phyloP scores from a whole-genome alignment of 2,329 filamentous ascomycete genomes.

The Hypoxylon rubiginosum region DNA sequence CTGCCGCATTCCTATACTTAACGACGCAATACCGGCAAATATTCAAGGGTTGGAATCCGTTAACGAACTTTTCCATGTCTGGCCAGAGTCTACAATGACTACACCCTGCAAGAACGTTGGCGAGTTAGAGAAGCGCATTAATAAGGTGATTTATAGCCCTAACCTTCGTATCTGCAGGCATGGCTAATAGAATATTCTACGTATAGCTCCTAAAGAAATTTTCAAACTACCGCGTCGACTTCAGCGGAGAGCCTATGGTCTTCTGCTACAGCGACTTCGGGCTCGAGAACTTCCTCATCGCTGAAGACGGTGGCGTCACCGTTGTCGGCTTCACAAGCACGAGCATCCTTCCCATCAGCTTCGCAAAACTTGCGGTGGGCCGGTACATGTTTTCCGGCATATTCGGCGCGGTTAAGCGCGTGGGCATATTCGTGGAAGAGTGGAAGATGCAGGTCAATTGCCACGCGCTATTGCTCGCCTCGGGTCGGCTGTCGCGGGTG shows the following conservation, averaged over 20 bases:
- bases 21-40: not conserved
- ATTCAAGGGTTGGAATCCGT: not conserved
- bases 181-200: too few species aligned
- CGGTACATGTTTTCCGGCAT: not conserved
- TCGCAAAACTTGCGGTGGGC: not conserved
- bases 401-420: too few species aligned
- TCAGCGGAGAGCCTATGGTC: not conserved
- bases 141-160: too few species aligned
- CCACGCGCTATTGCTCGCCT: too few species aligned
- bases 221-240: not conserved
- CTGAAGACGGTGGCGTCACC: not conserved
- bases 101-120: too few species aligned
- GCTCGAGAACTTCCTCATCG: not conserved
- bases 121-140: too few species aligned
- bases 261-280: not conserved
- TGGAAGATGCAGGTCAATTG: not conserved
- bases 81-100: not conserved
- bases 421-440: too few species aligned
- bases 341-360: not conserved
- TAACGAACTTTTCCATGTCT: not conserved
- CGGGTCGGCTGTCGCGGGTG: too few species aligned
- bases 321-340: not conserved
- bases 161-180: too few species aligned
- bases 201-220: not conserved
- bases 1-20: not conserved